Base-by-base conservation (phyloP, 225 moss, liverwort and hornwort species). In the Bryoerythrophyllum caledonicum region DNA sequence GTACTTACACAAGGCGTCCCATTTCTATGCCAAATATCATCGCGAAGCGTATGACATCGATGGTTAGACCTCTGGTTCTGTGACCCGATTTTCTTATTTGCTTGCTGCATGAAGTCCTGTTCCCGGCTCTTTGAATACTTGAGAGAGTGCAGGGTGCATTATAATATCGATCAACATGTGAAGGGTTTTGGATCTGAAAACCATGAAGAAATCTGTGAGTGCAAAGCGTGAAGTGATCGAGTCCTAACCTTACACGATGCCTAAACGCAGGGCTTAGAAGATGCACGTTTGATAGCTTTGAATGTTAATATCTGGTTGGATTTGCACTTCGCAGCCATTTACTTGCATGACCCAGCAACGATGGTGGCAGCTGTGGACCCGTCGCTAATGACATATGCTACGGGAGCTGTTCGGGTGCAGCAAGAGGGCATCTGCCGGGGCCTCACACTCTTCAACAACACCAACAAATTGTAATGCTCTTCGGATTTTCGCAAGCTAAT, bases 351-450 rank as follows among this genome's bases (percentile, higher is more conserved):
- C 61, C 99, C 95, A 3, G 86, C 93, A 78, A 99, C 99, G 57
- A 87, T 99, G 87, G 87, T 99, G 84, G 99, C 99, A 54, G 93
- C 93, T 53, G 82, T 99, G 60, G 89, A 95, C 78, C 90, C 95
- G 64, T 91, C 99, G 34, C 80, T 95, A 48, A 77, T 99, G 78
- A 95, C 99, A 40, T 95, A 80, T 40, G 63, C 80, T 32, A 46
- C 83, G 72, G 99, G 99, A 75, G 93, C 85, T 52, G 86, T 99
- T 9, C 85, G 99, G 77, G 99, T 99, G 49, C 99, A 99, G 80
- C 82, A 23, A 48, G 90, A 93, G 17, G 99, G 99, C 60, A 91
- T 95, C 60, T 90, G 90, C 77, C 78, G 83, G 54, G 99, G 99
- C 54, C 87, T 99, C 58, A 99, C 99, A 7, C 79, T 99, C 46